phyloP scores from a whole-genome alignment of 768 basidiomycete species.

The Coprinopsis sp. region DNA sequence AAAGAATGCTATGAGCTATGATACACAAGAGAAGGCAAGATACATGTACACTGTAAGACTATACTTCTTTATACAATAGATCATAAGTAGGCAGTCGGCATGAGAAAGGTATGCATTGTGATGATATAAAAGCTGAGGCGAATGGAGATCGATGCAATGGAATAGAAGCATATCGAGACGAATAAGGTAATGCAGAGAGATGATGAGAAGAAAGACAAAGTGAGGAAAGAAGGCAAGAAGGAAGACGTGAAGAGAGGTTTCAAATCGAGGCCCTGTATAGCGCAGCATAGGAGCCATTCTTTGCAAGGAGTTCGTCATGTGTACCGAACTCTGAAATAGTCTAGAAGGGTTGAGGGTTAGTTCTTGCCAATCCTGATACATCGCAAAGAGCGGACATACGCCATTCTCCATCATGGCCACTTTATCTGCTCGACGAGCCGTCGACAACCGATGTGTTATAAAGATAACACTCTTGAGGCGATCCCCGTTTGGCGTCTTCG shows the following conservation, averaged over 20 bases:
- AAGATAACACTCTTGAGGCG: conserved; percentile 71
- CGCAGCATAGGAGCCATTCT: conserved; percentile 61
- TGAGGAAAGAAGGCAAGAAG: not conserved
- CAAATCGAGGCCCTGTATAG: conserved; percentile 68
- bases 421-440: conserved; percentile 80
- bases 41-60: no score
- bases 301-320: conserved; percentile 59
- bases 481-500: conserved; percentile 52
- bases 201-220: not conserved
- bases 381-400: conserved; percentile 26
- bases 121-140: not conserved
- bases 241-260: conserved; percentile 6
- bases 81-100: not conserved
- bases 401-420: conserved; percentile 84
- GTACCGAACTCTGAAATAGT: conserved; percentile 74
- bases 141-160: not conserved
- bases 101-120: not conserved
- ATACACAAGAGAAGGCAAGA: not conserved
- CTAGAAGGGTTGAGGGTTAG: conserved; percentile 27
- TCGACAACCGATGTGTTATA: conserved; percentile 79
- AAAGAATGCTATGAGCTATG: no score
- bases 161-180: not conserved
- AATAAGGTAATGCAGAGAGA: not conserved
- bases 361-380: not conserved
- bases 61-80: conserved; percentile 1